Base-by-base conservation (phyloP, 306 rosid genomes). In the Canavalia gladiata region DNA sequence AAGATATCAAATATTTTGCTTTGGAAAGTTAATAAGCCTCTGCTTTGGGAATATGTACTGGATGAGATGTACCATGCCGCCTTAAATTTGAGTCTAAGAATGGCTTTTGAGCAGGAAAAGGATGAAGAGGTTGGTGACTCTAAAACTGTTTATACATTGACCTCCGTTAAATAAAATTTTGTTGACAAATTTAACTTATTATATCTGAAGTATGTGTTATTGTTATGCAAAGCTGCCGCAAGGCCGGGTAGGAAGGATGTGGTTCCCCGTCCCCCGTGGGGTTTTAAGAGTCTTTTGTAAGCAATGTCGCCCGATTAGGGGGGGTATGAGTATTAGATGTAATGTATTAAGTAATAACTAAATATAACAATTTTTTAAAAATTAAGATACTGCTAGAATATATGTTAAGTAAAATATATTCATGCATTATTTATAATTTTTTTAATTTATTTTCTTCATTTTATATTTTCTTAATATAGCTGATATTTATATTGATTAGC, bases 1-100 rank as follows among this genome's bases (percentile, higher is more conserved):
- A 89, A 77, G 84, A 81, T 81, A 55, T 31, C 72, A 18, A 41
- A 66, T 13, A 30, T 79, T 58, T 64, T 84, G 80, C 67, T 95
- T 88, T 95, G 99, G 99, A 91, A 88, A 88, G 93, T 93, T 69
- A 84, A 90, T 45, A 89, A 88, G 79, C 84, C 87, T 72, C 50
- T 62, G 64, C 86, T 93, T 49, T 87, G 92, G 93, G 86, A 89
- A 73, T 84, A 85, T 81, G 95, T 89, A 55, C 86, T 93, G 45
- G 98, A 91, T 75, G 98, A 95, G 92, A 89, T 95, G 96, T 86
- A 87, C 83, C 96, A 93, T 41, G 94, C 97, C n/a, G 96, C 98
- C 68, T 86, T 89, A 85, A 95, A 95, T 87, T 86, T 95, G 90
- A 84, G 85, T 84, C 82, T 70, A 58, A 86, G 96, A 84, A 76